A percentile compares a stretch with the other conserved stretches of the same genome.
Conservation (phyloP, 2,329 filamentous ascomycete genomes). For the Talaromyces sp. region DNA sequence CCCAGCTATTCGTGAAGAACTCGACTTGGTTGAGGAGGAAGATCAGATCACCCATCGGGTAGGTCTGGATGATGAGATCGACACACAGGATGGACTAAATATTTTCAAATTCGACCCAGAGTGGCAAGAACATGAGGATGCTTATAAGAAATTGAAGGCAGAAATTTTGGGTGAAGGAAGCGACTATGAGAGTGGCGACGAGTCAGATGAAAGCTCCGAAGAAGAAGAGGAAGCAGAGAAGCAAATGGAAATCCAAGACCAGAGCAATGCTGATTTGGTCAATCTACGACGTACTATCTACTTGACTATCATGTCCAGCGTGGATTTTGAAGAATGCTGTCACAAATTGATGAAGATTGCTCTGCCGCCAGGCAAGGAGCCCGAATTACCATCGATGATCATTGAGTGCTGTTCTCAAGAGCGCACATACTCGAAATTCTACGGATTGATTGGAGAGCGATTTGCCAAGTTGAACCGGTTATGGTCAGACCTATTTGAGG, state of each 20-base stretch:
- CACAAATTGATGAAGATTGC: constrained; percentile 97
- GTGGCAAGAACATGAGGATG: constrained; percentile 86
- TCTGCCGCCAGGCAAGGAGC: constrained; percentile 79
- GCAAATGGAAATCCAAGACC: constrained; percentile 93
- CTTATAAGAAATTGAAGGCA: constrained; percentile 85
- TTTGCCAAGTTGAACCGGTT: constrained; percentile 95
- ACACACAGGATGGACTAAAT: constrained; percentile 83
- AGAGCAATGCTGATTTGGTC: constrained; percentile 92
- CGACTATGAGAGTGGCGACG: constrained; percentile 71
- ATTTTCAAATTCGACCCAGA: constrained; percentile 92
- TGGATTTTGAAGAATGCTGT: constrained; percentile 92
- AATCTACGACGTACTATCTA: constrained; percentile 94
- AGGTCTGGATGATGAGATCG: constrained; percentile 77
- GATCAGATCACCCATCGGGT: constrained; percentile 93
- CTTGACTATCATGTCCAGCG: constrained; percentile 93
- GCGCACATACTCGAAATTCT: constrained; percentile 96
- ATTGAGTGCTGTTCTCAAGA: constrained; percentile 96
- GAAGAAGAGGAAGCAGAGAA: constrained; percentile 74
- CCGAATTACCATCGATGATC: constrained; percentile 92
- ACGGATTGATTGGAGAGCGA: constrained; percentile 87
- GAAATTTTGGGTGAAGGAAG: constrained; percentile 95
- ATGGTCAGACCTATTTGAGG: constrained; percentile 91
- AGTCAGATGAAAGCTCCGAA: constrained; percentile 61
- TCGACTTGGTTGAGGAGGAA: constrained; percentile 95
- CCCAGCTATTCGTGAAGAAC: constrained; percentile 81